Conservation (phyloP, 2,329 filamentous ascomycete species). For the Hypomyces perniciosus region DNA sequence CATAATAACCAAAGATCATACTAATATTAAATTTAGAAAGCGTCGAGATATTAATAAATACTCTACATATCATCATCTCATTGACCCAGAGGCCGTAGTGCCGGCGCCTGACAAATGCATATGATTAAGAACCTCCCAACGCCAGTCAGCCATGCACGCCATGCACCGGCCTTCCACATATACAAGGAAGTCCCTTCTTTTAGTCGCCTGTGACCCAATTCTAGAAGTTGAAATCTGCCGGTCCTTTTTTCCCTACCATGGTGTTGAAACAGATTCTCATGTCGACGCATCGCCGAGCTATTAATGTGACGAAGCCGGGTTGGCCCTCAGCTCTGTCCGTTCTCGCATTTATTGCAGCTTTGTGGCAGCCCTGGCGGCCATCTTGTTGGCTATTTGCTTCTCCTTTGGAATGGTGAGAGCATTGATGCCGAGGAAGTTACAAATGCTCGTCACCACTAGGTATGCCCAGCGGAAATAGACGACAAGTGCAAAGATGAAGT, state of each 20-base stretch:
- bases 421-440: slow-evolving; percentile 86
- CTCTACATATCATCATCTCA: slow-evolving; percentile 4
- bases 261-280: slow-evolving; percentile 1
- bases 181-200: slow-evolving; percentile 4
- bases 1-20: not conserved
- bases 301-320: too few species aligned
- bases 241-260: not conserved
- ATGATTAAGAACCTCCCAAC: slow-evolving; percentile 9
- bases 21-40: slow-evolving; percentile 6
- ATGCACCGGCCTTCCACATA: slow-evolving; percentile 1
- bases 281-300: too few species aligned
- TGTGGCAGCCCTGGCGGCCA: slow-evolving; percentile 31
- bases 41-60: slow-evolving; percentile 5
- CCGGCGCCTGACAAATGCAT: not conserved
- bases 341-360: slow-evolving; percentile 26
- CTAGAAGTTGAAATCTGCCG: slow-evolving; percentile 1
- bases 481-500: slow-evolving; percentile 75
- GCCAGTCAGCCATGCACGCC: slow-evolving; percentile 7
- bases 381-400: slow-evolving; percentile 52
- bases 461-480: slow-evolving; percentile 92
- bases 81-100: not conserved
- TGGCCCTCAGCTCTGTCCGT: too few species aligned
- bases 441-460: slow-evolving; percentile 85
- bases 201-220: not conserved
- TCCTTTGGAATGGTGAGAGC: slow-evolving; percentile 76